phyloP scores from a whole-genome alignment of 805 yeast species.

The Cyberlindnera samutprakarnensis region DNA sequence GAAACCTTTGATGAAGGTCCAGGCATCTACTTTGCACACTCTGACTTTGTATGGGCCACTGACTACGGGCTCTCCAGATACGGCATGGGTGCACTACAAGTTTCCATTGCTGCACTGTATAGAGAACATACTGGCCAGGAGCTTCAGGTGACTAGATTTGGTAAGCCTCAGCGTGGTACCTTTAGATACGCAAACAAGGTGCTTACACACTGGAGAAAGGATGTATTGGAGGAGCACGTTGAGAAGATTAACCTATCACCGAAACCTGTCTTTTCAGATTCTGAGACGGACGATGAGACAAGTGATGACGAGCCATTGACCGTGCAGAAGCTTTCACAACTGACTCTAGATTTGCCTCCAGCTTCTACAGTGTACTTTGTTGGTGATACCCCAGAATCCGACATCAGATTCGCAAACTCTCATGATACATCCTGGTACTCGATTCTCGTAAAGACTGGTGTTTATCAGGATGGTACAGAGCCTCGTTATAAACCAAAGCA shows the following conservation, averaged over 20 bases:
- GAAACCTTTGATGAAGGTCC: constrained; percentile 73
- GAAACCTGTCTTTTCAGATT: constrained; percentile 12
- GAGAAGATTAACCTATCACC: constrained; percentile 34
- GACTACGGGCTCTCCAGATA: constrained; percentile 75
- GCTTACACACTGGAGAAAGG: constrained; percentile 69
- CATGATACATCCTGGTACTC: constrained; percentile 83
- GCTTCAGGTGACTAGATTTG: constrained; percentile 73
- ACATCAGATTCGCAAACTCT: constrained; percentile 79
- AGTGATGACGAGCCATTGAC: constrained; percentile 38
- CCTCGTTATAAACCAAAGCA: constrained; percentile 79
- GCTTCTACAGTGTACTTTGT: constrained; percentile 84
- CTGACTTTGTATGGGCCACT: constrained; percentile 92
- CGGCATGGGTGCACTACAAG: constrained; percentile 94
- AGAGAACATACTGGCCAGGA: constrained; percentile 81
- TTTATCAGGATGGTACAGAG: constrained; percentile 69
- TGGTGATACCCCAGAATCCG: constrained; percentile 88
- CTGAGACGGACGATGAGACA: constrained; percentile 19
- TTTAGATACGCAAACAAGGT: constrained; percentile 79
- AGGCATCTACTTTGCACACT: constrained; percentile 79
- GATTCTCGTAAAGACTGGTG: constrained; percentile 81
- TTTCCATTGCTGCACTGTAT: constrained; percentile 77
- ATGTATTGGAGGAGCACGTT: constrained; percentile 67
- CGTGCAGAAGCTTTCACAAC: constrained; percentile 35
- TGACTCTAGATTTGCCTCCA: constrained; percentile 59
- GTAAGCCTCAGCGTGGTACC: constrained; percentile 86